phyloP scores from a whole-genome alignment of 331 rosid genomes.

The Spiraea crenata region DNA sequence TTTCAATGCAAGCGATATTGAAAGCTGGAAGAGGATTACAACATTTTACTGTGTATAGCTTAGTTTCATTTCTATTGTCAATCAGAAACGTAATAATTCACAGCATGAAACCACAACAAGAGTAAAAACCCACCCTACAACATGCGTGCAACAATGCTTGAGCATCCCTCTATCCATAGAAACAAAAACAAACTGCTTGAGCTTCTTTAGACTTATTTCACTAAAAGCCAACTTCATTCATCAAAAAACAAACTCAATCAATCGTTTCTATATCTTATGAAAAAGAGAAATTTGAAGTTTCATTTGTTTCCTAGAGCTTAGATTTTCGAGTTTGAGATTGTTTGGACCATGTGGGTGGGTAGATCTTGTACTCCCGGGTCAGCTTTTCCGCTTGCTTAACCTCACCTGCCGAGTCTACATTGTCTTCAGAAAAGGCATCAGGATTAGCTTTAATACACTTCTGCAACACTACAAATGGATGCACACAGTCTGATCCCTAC shows the following conservation, averaged over 20 bases:
- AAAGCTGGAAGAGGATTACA: no score
- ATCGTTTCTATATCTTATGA: conserved; percentile 4
- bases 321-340: conserved; percentile 56
- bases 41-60: no score
- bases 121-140: no score
- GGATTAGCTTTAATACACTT: conserved; percentile 89
- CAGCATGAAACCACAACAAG: no score
- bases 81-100: no score
- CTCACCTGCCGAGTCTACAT: conserved; percentile 45
- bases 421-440: conserved; percentile 64
- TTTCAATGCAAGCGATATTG: no score
- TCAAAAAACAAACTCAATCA: background rate
- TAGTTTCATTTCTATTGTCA: no score
- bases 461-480: conserved; percentile 79
- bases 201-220: background rate
- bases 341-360: conserved; percentile 70
- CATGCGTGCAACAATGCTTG: background rate
- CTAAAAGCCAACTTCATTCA: background rate
- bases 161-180: no score
- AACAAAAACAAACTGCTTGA: no score
- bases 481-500: conserved; percentile 92
- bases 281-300: background rate
- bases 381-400: conserved; percentile 41
- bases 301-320: conserved; percentile 45
- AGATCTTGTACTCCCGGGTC: conserved; percentile 52